Evolutionary conservation across 345 rosid species (phyloP), one percentile per base, ranked within the genome.

Genomic region (Populus tremula): DNA sequence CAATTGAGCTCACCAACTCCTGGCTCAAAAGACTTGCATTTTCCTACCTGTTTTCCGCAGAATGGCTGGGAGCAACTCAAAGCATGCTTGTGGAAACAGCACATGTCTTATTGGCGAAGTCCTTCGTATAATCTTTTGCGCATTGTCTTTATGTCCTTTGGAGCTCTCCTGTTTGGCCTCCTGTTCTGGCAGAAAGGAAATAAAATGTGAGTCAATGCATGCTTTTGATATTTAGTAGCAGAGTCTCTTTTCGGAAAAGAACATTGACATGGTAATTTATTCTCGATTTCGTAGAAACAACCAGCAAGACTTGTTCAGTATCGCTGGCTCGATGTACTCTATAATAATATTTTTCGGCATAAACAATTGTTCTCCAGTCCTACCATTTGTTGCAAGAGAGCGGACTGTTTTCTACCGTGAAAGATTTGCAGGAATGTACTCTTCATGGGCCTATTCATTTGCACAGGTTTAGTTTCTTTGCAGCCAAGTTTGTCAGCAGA

Each of bases 341-440:
- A 84, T 86, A 23, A 80, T 86, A 25, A 65, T 88, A 64, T 91
- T 90, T 84, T 80, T 92, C 36, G 98, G 97, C 50, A 61, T 90
- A 80, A 89, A 80, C 78, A 92, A 92, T 63, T 92, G 96, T 78
- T 79, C 90, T 27, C 43, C 91, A 31, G 96, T 88, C 25, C 35
- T 92, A 12, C 87, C 88, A 13, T 85, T 86, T 36, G 82, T 92
- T 56, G 87, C 88, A 5, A 82, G 81, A 27, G 98, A 94, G 43
- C 82, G 94, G 21, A 85, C 79, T 11, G 98, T 91, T 14, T 80
- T 90, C 88, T 91, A 92, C 77, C 85, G 97, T 0, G 96, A 94
- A 82, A 88, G 88, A 80, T 92, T 90, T 82, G 96, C 96, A 0
- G 97, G 96, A 62, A 94, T 89, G 97, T 91, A 92, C 87, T 89